Evolutionary conservation across 148 eudicot genomes (phyloP).

Genomic region (Rhododendron simsii): DNA sequence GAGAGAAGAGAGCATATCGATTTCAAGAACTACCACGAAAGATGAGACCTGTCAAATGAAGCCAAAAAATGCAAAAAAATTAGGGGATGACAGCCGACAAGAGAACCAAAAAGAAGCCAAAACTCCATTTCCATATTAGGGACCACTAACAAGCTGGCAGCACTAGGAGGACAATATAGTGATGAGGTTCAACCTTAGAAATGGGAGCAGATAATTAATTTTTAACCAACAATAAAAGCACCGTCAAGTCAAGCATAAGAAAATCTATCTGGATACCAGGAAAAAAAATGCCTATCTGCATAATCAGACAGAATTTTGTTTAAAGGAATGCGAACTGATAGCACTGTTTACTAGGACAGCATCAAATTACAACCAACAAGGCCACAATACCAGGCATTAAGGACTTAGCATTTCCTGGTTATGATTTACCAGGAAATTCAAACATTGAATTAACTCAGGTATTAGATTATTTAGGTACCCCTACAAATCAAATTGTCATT

Average conservation of each 20-base stretch:
- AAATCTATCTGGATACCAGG: neutral
- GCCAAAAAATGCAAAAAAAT: neutral
- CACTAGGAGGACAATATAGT: neutral
- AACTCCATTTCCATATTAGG: neutral
- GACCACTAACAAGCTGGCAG: neutral
- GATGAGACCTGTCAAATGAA: neutral
- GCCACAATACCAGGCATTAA: neutral
- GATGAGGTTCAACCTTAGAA: neutral
- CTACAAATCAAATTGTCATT: neutral
- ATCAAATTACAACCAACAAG: neutral
- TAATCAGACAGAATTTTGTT: neutral
- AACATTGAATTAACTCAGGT: neutral
- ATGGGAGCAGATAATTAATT: neutral
- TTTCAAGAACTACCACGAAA: slow-evolving; percentile 1
- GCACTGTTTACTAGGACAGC: neutral
- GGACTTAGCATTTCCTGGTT: neutral
- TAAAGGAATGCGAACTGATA: neutral
- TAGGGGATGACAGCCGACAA: neutral
- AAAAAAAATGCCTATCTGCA: neutral
- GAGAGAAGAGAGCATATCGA: neutral
- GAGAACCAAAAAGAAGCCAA: neutral
- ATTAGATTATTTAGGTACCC: neutral
- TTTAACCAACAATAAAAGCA: neutral
- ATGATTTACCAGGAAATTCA: neutral
- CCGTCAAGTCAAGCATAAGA: neutral